Conservation (phyloP, 495 filamentous ascomycete species). For the Lasiosphaeriaceae sp. region DNA sequence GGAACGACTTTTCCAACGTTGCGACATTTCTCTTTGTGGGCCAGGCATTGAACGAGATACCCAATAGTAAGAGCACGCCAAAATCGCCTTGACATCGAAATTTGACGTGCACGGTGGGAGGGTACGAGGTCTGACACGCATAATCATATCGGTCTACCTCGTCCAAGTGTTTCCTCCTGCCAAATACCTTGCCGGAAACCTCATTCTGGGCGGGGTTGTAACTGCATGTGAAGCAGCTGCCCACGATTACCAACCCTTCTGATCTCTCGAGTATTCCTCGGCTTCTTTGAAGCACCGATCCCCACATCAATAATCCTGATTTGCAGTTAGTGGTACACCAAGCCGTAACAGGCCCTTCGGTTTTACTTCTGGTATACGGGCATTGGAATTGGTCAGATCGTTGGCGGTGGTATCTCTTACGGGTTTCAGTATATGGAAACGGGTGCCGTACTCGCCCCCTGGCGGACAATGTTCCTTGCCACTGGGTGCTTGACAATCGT, state of each 20-base stretch:
- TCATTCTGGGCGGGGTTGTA: too few species aligned
- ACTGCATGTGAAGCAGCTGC: slow-evolving; percentile 20
- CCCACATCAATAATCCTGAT: slow-evolving; percentile 55
- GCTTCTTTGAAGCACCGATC: slow-evolving; percentile 62
- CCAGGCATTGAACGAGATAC: slow-evolving; percentile 21
- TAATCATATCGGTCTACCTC: too few species aligned
- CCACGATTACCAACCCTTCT: slow-evolving; percentile 31
- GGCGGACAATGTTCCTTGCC: slow-evolving; percentile 60
- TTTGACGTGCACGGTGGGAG: too few species aligned
- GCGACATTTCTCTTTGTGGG: slow-evolving; percentile 26
- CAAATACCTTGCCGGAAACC: too few species aligned
- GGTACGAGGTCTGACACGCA: too few species aligned
- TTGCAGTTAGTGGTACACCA: slow-evolving; percentile 57
- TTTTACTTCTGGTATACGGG: slow-evolving; percentile 63
- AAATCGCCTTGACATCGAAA: too few species aligned
- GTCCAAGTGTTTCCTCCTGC: too few species aligned
- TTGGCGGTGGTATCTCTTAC: slow-evolving; percentile 58
- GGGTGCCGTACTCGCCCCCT: slow-evolving; percentile 45
- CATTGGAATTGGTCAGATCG: slow-evolving; percentile 57
- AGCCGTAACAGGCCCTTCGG: slow-evolving; percentile 55
- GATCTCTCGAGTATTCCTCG: slow-evolving; percentile 51
- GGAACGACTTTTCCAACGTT: slow-evolving; percentile 27
- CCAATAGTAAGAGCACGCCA: slow-evolving; percentile 17
- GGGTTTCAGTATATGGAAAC: slow-evolving; percentile 55
- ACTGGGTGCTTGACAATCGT: slow-evolving; percentile 52